These are phyloP conservation scores for Colletotrichum trifolii DNA, from an alignment of 2,329 filamentous ascomycete species.

Conservation along the genomic window DNA sequence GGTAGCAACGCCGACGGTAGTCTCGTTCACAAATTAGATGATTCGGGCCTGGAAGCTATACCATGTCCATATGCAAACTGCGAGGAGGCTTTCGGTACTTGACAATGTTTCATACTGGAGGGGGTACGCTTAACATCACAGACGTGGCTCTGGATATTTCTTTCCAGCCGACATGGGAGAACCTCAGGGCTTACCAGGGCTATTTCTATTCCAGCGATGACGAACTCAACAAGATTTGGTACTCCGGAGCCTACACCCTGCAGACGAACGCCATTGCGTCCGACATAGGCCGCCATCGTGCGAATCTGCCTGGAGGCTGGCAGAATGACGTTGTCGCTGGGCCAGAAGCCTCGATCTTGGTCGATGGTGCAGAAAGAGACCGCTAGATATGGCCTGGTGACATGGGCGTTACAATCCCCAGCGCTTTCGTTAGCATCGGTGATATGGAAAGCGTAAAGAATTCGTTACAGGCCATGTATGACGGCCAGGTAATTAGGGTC, in stretches of 20 bases:
- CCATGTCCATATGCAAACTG: too few relatives aligned
- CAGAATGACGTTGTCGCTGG: conserved; percentile 47
- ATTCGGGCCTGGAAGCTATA: too few relatives aligned
- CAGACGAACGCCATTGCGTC: conserved; percentile 46
- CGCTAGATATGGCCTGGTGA: conserved; percentile 71
- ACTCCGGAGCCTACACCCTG: conserved; percentile 58
- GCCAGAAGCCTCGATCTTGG: conserved; percentile 43
- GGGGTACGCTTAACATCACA: conserved; percentile 44
- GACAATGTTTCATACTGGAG: too few relatives aligned
- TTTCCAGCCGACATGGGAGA: conserved; percentile 56
- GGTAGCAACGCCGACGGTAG: too few relatives aligned
- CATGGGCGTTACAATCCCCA: conserved; percentile 66
- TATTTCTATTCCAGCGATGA: conserved; percentile 63
- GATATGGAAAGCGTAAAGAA: conserved; percentile 63
- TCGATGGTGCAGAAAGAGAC: conserved; percentile 69
- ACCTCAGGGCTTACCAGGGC: conserved; percentile 63
- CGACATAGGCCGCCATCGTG: conserved; percentile 38
- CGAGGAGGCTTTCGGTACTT: too few relatives aligned
- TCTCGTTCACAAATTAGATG: too few relatives aligned
- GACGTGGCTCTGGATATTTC: conserved; percentile 47
- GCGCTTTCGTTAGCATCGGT: conserved; percentile 64
- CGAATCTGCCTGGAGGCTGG: conserved; percentile 39
- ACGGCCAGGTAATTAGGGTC: conserved; percentile 54
- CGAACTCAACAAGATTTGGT: conserved; percentile 65
- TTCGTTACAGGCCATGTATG: conserved; percentile 60